These are phyloP conservation scores for Pestalotiopsis sp. DNA, from an alignment of 2,329 filamentous ascomycete genomes.

Conservation along the genomic window DNA sequence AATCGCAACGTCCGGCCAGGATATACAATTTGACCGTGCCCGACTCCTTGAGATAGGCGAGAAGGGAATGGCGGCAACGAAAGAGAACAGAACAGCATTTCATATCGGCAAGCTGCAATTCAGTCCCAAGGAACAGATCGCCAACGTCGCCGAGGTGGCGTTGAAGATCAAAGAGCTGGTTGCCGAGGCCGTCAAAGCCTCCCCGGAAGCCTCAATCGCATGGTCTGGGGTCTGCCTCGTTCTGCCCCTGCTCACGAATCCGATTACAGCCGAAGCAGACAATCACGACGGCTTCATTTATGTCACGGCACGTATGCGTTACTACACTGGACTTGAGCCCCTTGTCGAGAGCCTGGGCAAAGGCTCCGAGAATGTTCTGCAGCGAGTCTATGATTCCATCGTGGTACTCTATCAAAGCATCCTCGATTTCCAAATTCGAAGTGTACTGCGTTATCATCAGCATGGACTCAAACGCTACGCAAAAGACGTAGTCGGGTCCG, in stretches of 20 bases:
- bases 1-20: background rate
- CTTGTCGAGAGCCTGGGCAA: conserved; percentile 20
- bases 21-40: background rate
- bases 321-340: conserved; percentile 34
- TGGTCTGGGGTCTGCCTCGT: conserved; percentile 40
- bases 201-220: conserved; percentile 33
- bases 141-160: conserved; percentile 40
- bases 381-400: conserved; percentile 20
- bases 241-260: conserved; percentile 38
- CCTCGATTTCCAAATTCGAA: conserved; percentile 38
- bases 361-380: conserved; percentile 15
- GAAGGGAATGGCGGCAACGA: background rate
- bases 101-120: background rate
- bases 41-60: background rate
- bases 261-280: conserved; percentile 28
- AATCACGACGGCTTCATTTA: conserved; percentile 36
- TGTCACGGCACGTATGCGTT: conserved; percentile 34
- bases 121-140: background rate
- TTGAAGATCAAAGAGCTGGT: conserved; percentile 20
- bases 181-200: conserved; percentile 30
- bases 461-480: background rate
- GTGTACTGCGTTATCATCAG: conserved; percentile 34
- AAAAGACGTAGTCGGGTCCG: background rate
- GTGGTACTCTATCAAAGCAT: conserved; percentile 34
- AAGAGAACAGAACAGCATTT: background rate